Conservation (phyloP, 768 basidiomycete species). For the Hygrocybe punicea region DNA sequence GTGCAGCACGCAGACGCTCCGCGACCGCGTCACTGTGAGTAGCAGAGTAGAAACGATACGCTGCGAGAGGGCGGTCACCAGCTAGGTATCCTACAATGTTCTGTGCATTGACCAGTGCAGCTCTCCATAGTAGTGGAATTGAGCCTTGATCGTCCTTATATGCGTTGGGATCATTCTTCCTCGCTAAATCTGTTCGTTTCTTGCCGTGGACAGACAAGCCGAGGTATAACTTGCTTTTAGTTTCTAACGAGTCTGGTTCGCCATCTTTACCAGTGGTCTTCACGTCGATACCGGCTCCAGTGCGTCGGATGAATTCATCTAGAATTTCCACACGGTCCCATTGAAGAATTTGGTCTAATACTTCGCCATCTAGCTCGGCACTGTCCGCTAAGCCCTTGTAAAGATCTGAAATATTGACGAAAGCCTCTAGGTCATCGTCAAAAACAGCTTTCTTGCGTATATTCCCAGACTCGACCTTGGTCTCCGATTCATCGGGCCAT, state of each 20-base stretch:
- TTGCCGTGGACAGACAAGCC: conserved; percentile 64
- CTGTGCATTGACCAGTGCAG: conserved; percentile 31
- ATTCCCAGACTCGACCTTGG: conserved; percentile 8
- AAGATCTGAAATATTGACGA: conserved; percentile 46
- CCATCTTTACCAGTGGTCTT: conserved; percentile 22
- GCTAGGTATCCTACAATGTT: conserved; percentile 48
- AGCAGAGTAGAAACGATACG: conserved; percentile 49
- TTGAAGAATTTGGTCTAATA: conserved; percentile 29
- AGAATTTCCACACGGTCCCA: conserved; percentile 49
- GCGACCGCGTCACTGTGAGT: conserved; percentile 43
- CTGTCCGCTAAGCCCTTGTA: conserved; percentile 36
- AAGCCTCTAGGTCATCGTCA: conserved; percentile 49
- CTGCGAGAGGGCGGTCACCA: conserved; percentile 44
- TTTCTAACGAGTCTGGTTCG: conserved; percentile 30
- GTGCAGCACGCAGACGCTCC: conserved; percentile 38
- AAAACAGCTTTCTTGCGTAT: conserved; percentile 38
- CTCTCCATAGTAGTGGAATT: conserved; percentile 44
- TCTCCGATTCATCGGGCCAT: conserved; percentile 7
- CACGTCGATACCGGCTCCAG: conserved; percentile 42
- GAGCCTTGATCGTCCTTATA: conserved; percentile 3
- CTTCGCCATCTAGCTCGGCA: conserved; percentile 19
- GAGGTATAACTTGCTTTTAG: conserved; percentile 48
- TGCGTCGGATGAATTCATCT: conserved; percentile 54
- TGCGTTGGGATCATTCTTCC: conserved; percentile 49
- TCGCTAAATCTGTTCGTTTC: conserved; percentile 53